Base-by-base conservation (phyloP, 2,329 filamentous ascomycete species). In the Verticillium albo-atrum region DNA sequence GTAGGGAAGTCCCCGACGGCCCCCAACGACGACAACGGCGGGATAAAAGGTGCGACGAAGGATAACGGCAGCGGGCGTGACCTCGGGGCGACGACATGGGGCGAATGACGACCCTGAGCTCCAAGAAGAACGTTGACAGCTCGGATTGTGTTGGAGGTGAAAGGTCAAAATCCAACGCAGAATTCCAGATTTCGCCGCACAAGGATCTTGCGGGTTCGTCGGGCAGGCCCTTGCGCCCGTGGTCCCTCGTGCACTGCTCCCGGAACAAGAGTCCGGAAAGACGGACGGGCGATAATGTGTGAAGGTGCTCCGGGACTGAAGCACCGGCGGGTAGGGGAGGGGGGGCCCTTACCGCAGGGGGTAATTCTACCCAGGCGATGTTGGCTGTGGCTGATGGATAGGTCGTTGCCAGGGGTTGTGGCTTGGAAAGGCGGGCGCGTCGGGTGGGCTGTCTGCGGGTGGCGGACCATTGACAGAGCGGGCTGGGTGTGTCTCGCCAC, bases 81-180 rank as follows among this genome's bases (percentile, higher is more conserved):
- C 28, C 35, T 37, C n/a, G 50, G 56, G 54, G 58, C 55, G 58
- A 50, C 61, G 58, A 64, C 62, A 64, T 64, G 61, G 57, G 42
- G 42, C 42, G 42, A 20, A 25, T 23, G 20, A 23, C 42, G 42
- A 50, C 52, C 42, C 55, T 17, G 54, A n/a, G 47, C 34, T 61
- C n/a, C 25, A 42, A 20, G 47, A 56, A 26, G 30, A 57, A 25
- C 30, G 26, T 32, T 35, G 52, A n/a, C 42, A 23, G 27, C 27
- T 20, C 6, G 28, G 52, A 28, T 20, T 54, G 27, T 2, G n/a
- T 20, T 23, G 42, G 9, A 47, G 20, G 42, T 23, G 42, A 25
- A 47, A 23, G 42, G 20, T 47, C 25, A 30, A 42, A 51, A 47
- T 30, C 51, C 54, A 37, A n/a, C 52, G 42, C 26, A 51, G 55